These are phyloP conservation scores for Penicillium sp. DNA, from an alignment of 2,329 filamentous ascomycete genomes.

Conservation along the genomic window DNA sequence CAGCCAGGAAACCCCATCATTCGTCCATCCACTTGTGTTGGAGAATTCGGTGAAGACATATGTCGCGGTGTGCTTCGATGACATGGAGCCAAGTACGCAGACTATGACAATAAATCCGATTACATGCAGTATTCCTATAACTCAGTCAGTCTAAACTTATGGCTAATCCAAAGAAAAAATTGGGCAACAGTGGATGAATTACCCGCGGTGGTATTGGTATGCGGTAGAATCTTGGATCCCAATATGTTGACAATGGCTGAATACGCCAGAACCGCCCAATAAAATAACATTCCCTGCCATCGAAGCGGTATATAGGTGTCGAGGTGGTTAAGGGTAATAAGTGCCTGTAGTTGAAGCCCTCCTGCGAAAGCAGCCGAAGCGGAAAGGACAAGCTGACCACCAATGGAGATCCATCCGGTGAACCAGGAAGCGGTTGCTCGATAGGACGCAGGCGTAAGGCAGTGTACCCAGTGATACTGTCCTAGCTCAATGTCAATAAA, in stretches of 20 bases:
- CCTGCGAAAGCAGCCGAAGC: constrained; percentile 54
- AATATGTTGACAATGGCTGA: constrained; percentile 49
- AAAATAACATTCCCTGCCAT: constrained; percentile 50
- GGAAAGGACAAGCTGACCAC: constrained; percentile 52
- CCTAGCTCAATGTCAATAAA: constrained; percentile 28
- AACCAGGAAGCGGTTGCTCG: constrained; percentile 46
- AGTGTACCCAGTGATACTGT: constrained; percentile 54
- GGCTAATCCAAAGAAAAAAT: too few species aligned
- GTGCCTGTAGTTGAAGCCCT: constrained; percentile 49
- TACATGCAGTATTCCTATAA: constrained; percentile 21
- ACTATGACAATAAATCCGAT: constrained; percentile 20
- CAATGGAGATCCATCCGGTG: constrained; percentile 53
- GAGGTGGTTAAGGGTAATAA: constrained; percentile 48
- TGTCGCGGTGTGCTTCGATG: constrained; percentile 16
- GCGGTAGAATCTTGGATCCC: constrained; percentile 35
- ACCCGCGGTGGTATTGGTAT: constrained; percentile 23
- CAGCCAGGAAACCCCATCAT: constrained; percentile 24
- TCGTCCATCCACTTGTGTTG: constrained; percentile 25
- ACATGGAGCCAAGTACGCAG: constrained; percentile 19
- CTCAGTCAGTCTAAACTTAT: background rate
- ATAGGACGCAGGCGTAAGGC: constrained; percentile 39
- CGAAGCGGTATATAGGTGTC: constrained; percentile 46
- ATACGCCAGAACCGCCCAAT: constrained; percentile 40
- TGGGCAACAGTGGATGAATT: background rate
- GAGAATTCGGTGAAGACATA: constrained; percentile 25